Base-by-base conservation (phyloP, 192 early-diverging fungal genomes). In the Rhizoclosmatium globosum region DNA sequence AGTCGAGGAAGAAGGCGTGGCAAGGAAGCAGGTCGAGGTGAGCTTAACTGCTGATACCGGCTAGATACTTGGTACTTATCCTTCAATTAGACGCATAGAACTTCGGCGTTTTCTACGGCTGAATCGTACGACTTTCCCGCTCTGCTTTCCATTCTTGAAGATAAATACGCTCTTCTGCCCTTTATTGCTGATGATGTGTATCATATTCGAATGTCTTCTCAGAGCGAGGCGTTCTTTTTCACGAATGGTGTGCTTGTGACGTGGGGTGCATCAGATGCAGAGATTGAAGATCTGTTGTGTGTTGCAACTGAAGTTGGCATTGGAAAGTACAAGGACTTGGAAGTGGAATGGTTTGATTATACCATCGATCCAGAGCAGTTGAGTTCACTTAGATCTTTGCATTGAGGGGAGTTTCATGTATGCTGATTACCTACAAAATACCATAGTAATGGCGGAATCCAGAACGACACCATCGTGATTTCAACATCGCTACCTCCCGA, bases 171-270 rank as follows among this genome's bases (percentile, higher is more conserved):
- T 4, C 78, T 89, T 4, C 82, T 86, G 21, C 87, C 88, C 2
- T 84, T 75, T 76, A 85, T 90, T 47, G 83, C 89, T 17, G 87
- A 89, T 41, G 89, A 88, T 56, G 89, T 88, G n/a, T 88, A 83
- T 72, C 86, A 91, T 59, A 56, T 91, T 21, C 71, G 78, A 17
- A 43, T 85, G 47, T 48, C 61, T 19, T 43, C 57, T 21, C 60
- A 19, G 7, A 81, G 74, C 41, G 89, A 90, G 72, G 83, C 89
- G 11, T 90, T 86, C 73, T 78, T 87, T 13, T 91, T 91, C 64
- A 78, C 62, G 38, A 81, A 86, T 58, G 90, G 90, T 7, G 83
- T 87, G 21, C 82, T 89, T 46, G 90, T 88, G 11, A 84, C 86
- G 0, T 91, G 90, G 90, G 89, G 89, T 47, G 82, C 87, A 1